Evolutionary conservation across 108 stramenopile genomes (phyloP), one percentile per base, ranked within the genome.

Genomic region (Schizochytrium sp.): DNA sequence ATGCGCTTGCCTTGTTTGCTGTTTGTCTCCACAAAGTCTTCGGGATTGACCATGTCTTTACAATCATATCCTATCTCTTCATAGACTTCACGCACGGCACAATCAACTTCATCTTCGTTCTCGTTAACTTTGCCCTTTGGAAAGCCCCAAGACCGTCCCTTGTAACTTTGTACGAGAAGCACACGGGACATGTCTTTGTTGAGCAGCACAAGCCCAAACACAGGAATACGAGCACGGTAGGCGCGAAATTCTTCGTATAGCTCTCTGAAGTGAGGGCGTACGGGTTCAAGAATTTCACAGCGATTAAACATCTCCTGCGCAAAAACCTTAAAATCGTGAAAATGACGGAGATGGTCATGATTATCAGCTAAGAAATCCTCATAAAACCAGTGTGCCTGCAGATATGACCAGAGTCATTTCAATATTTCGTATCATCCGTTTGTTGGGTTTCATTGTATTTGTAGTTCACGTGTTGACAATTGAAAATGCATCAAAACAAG

Each of bases 51-150:
- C 13, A 89, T 19, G 2, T 10, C n/a, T 42, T 7, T 8, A 53
- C 40, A 46, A 46, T 93, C 57, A 88, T 88, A 91, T 3, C 91
- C 91, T 7, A 87, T 91, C 57, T 93, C 92, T 90, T 93, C 92
- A 19, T 64, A 40, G 38, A 90, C 90, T 72, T 93, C 92, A 17
- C 92, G 91, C 10, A 72, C 55, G 40, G 92, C 92, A 73, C 92
- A 93, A 3, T 89, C 61, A 40, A 72, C 44, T 46, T 53, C 41
- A 15, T 53, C 60, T 55, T 93, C 92, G 55, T 87, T 87, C 42
- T 91, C 90, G 73, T 93, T 93, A 46, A 93, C 56, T 56, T 93
- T 93, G 50, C 92, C 92, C 58, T 89, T 89, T 3, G 92, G 92
- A 58, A 90, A 72, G 19, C 53, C 61, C 91, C 91, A 93, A 49